These are phyloP conservation scores for Dryadomyces quercivorus DNA, from an alignment of 2,329 filamentous ascomycete genomes.

Conservation along the genomic window DNA sequence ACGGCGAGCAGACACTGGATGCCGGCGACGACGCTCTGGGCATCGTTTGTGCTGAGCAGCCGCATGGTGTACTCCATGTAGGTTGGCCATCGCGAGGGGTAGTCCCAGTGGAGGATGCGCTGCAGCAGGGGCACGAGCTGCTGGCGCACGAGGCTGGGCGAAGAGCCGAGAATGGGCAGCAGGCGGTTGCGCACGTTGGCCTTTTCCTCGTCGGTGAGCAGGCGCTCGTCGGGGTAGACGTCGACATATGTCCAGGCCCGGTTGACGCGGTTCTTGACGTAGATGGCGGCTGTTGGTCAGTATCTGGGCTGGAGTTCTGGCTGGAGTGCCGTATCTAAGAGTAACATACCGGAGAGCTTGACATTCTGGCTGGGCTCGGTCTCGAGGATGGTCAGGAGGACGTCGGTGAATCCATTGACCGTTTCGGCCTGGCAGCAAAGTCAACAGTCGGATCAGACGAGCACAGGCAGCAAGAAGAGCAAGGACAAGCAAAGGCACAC, in stretches of 20 bases:
- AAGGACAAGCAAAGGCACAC: slow-evolving; percentile 33
- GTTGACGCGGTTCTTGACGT: slow-evolving; percentile 94
- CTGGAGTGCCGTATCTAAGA: no score
- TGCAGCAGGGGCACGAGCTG: slow-evolving; percentile 91
- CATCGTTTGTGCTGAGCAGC: slow-evolving; percentile 76
- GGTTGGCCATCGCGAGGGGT: slow-evolving; percentile 84
- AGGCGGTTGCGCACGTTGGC: slow-evolving; percentile 74
- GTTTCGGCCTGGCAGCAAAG: slow-evolving; percentile 60
- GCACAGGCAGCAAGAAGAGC: not conserved
- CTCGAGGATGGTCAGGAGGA: slow-evolving; percentile 81
- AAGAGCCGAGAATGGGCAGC: slow-evolving; percentile 75
- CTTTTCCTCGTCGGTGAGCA: slow-evolving; percentile 85
- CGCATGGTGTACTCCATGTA: slow-evolving; percentile 90
- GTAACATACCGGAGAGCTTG: slow-evolving; percentile 68
- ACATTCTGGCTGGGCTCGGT: slow-evolving; percentile 75
- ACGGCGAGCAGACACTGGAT: slow-evolving; percentile 89
- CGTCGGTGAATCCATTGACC: slow-evolving; percentile 79
- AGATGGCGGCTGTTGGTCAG: slow-evolving; percentile 63
- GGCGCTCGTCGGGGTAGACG: slow-evolving; percentile 57
- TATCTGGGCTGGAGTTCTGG: no score
- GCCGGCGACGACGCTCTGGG: slow-evolving; percentile 79
- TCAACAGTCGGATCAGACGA: not conserved
- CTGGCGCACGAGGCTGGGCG: slow-evolving; percentile 69
- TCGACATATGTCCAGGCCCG: slow-evolving; percentile 78
- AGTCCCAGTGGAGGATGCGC: slow-evolving; percentile 92